Evolutionary conservation across 192 early-diverging fungal species (phyloP), one percentile per base, ranked within the genome.

Genomic region (Umbelopsis vinacea): DNA sequence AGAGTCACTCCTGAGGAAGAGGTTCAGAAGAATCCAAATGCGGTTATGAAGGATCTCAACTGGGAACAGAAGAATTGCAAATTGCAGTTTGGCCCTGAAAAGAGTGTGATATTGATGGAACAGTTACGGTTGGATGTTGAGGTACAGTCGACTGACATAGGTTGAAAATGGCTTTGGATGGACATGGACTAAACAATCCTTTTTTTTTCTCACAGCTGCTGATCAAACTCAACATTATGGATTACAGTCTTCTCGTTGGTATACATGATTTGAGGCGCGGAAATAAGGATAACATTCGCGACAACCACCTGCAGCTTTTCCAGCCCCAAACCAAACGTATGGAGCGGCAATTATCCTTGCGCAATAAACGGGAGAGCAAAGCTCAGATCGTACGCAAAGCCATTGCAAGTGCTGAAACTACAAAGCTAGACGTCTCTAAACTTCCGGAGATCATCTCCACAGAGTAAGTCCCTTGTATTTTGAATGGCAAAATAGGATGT

Each of bases 41-140:
- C 95, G 1, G 95, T 96, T 4, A 85, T 97, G 76, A 99, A 99
- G 80, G 98, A 99, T 85, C 85, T 93, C 71, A 99, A 99, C 83
- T 99, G 96, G 96, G 71, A 93, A 24, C 85, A 92, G 7, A 81
- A 88, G 60, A 83, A 83, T n/a, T 83, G 87, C 19, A 88, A 90
- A 73, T 72, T 99, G 57, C 82, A 92, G 68, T 78, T 99, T 33
- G 96, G 96, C 2, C 92, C 95, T 0, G 81, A 81, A 52, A 98
- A 97, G 81, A 81, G 91, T 29, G 78, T 78, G n/a, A 71, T 87
- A 46, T 91, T 99, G 76, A 83, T 95, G 38, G 86, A 89, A 52
- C 98, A 99, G 84, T 82, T 96, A 71, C 88, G 95, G 60, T 80
- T 84, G 26, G 98, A 99, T 79, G 93, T 97, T 19, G 83, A 86